Percentiles rank a stretch among this genome's conserved stretches.
These are phyloP conservation scores for Amanita inopinata DNA, from an alignment of 768 basidiomycete species.

Conservation along the genomic window DNA sequence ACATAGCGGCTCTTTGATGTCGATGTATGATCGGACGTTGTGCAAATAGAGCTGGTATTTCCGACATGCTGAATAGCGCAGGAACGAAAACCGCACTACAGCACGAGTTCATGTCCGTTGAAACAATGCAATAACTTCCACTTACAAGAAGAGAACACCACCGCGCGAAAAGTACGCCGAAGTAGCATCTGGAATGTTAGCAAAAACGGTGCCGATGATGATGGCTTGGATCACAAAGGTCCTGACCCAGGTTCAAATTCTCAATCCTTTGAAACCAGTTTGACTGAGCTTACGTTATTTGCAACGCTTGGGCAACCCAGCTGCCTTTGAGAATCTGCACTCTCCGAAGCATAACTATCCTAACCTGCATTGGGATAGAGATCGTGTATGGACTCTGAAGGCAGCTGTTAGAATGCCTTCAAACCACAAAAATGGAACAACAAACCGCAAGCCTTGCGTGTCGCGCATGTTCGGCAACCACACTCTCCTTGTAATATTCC, in stretches of 20 bases:
- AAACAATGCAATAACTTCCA: constrained; percentile 4
- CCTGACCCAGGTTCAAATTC: constrained; percentile 21
- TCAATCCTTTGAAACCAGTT: constrained; percentile 12
- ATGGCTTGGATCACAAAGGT: constrained; percentile 26
- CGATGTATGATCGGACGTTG: constrained; percentile 53
- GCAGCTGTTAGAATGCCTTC: neutral
- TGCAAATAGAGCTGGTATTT: constrained; percentile 53
- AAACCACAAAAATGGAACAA: neutral
- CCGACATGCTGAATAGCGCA: constrained; percentile 53
- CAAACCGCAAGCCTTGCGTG: constrained; percentile 24
- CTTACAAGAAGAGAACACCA: constrained; percentile 64
- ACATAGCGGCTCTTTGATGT: constrained; percentile 52
- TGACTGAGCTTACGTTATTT: constrained; percentile 19
- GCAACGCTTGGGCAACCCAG: constrained; percentile 20
- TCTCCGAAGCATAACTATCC: constrained; percentile 32
- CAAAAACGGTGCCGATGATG: constrained; percentile 55
- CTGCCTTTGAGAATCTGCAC: constrained; percentile 32
- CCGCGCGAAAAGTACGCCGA: constrained; percentile 59
- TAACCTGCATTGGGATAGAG: constrained; percentile 31
- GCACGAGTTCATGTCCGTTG: neutral
- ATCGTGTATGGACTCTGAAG: constrained; percentile 29
- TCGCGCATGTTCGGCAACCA: constrained; percentile 39
- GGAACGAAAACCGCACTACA: constrained; percentile 48
- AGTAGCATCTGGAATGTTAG: constrained; percentile 40
- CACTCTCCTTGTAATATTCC: constrained; percentile 34